Evolutionary conservation across 768 basidiomycete species (phyloP), one percentile per base, ranked within the genome.

Genomic region (Kwoniella bestiolae): DNA sequence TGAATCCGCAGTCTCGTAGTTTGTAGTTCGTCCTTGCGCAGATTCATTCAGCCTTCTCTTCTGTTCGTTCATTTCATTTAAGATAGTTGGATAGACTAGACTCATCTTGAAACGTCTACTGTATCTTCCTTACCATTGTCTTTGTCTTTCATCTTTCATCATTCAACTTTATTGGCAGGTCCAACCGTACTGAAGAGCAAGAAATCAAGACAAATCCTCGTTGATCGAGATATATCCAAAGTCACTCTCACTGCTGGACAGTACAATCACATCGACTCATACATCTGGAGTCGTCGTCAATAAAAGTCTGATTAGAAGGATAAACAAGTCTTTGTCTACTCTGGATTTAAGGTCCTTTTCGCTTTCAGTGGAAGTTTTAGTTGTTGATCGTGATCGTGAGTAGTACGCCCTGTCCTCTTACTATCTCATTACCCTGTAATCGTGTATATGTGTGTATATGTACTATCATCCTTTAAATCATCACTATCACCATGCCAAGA

Each of bases 191-290:
- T n/a, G n/a, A n/a, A n/a, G n/a, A n/a, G n/a, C n/a, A n/a, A n/a
- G n/a, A n/a, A n/a, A n/a, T n/a, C n/a, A 53, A 53, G 12, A 21
- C 25, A 57, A 16, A 41, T 18, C 31, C 38, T 57, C 23, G 38
- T 46, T 44, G 44, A 57, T 57, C 56, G 34, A 57, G 38, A 9
- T 25, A 55, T 47, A 47, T 47, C 52, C 16, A 5, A 21, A 55
- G 34, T 44, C 11, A 16, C 56, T n/a, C 16, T 35, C 21, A 58
- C 57, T 59, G 57, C 57, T 59, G 57, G 57, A 47, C 57, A 59
- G 57, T 47, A 59, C 25, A 51, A 55, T 6, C 32, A 55, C 18
- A 7, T 16, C 28, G 5, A 52, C 25, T 26, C 50, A 31, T 32
- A n/a, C n/a, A n/a, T n/a, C n/a, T n/a, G n/a, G n/a, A n/a, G n/a